Conservation (phyloP, 208 protist genomes). For the Acanthamoeba pearcei region DNA sequence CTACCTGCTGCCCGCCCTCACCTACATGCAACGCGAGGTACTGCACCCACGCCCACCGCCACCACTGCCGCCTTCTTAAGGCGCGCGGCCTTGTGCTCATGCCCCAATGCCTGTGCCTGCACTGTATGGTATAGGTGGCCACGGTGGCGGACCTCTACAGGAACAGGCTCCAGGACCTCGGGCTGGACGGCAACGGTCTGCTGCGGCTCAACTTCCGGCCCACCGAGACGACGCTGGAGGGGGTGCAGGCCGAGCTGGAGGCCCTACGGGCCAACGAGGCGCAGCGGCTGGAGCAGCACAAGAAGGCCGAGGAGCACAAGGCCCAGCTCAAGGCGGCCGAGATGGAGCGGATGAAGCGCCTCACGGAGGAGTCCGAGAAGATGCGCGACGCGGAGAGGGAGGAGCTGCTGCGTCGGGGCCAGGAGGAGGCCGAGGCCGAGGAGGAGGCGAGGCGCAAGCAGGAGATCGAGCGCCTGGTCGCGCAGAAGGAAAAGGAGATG, state of each 20-base stretch:
- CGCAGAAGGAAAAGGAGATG: slow-evolving; percentile 51
- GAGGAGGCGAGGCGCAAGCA: background rate
- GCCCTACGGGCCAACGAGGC: background rate
- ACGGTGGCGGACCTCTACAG: background rate
- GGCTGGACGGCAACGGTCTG: background rate
- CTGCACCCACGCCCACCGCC: background rate
- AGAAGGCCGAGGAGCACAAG: slow-evolving; percentile 27
- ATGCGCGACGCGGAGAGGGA: slow-evolving; percentile 22
- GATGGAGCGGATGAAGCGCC: background rate
- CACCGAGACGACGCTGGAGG: slow-evolving; percentile 18
- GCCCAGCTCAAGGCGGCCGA: background rate
- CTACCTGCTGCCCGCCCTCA: slow-evolving; percentile 32
- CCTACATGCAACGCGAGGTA: slow-evolving; percentile 9
- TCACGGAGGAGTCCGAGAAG: background rate
- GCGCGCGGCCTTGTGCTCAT: background rate
- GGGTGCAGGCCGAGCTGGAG: slow-evolving; percentile 17
- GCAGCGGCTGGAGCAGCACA: background rate
- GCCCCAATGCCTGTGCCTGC: no score
- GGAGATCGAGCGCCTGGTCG: background rate
- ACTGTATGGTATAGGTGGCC: background rate
- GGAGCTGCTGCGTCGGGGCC: background rate
- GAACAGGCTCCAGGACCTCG: slow-evolving; percentile 8
- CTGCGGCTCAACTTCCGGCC: slow-evolving; percentile 45
- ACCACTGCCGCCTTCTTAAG: background rate
- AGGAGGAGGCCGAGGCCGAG: background rate